Conservation (phyloP, 2,329 filamentous ascomycete species). For the Aspergillus fumigatus region DNA sequence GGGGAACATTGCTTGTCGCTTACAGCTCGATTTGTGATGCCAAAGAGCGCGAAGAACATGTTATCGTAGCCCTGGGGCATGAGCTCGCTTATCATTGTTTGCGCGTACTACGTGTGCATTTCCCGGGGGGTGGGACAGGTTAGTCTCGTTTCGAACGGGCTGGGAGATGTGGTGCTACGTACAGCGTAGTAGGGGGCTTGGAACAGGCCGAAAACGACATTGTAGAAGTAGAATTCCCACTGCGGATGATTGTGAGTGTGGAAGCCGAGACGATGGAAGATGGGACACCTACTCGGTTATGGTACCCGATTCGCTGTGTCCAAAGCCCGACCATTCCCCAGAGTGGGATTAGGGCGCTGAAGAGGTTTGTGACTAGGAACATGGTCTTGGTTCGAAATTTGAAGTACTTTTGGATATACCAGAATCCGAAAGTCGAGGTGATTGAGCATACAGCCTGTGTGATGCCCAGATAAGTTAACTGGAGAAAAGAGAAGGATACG, state of each 20-base stretch:
- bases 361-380: constrained; percentile 41
- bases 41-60: constrained; percentile 43
- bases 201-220: constrained; percentile 40
- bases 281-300: constrained; percentile 26
- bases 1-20: constrained; percentile 31
- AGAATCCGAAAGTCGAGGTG: constrained; percentile 38
- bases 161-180: constrained; percentile 2
- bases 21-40: constrained; percentile 42
- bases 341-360: constrained; percentile 39
- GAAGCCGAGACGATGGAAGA: neutral
- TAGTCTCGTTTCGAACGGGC: neutral
- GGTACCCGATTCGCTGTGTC: constrained; percentile 38
- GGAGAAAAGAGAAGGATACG: constrained; percentile 39
- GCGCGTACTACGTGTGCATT: constrained; percentile 28
- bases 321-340: constrained; percentile 42
- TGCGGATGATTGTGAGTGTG: constrained; percentile 9
- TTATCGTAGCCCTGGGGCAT: constrained; percentile 42
- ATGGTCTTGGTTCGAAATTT: constrained; percentile 39
- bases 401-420: constrained; percentile 41
- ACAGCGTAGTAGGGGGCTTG: constrained; percentile 42
- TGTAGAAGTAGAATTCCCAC: constrained; percentile 44
- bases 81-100: constrained; percentile 44
- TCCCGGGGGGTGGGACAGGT: neutral
- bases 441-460: constrained; percentile 37
- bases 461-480: constrained; percentile 40